phyloP scores from a whole-genome alignment of 345 rosid genomes.

The Gossypium arboreum region DNA sequence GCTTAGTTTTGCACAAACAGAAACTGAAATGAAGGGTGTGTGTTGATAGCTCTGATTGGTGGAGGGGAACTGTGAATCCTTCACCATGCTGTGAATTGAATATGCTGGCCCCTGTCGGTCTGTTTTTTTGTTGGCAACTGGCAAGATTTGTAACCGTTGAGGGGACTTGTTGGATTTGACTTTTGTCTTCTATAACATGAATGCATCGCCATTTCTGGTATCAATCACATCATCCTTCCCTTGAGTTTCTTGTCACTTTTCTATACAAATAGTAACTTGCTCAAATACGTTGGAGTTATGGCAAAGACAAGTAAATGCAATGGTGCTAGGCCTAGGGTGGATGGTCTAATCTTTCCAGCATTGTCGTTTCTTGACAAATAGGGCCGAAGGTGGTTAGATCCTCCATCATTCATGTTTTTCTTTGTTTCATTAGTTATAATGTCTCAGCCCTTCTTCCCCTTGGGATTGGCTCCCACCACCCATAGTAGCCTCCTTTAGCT shows the following conservation, averaged over 20 bases:
- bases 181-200: not conserved
- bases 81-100: constrained; percentile 1
- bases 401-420: not conserved
- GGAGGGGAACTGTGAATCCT: not conserved
- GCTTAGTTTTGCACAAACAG: not conserved
- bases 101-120: constrained; percentile 5
- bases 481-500: constrained; percentile 1
- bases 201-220: constrained; percentile 1
- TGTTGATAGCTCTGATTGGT: not conserved
- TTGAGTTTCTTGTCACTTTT: not conserved
- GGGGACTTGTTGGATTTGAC: constrained; percentile 14
- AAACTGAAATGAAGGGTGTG: not conserved
- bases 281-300: not conserved
- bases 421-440: not conserved
- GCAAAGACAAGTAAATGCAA: too few relatives aligned
- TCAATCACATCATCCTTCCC: constrained; percentile 8
- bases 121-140: not conserved
- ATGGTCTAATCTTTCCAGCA: too few relatives aligned
- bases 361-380: too few relatives aligned
- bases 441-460: not conserved
- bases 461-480: too few relatives aligned
- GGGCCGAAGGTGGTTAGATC: not conserved
- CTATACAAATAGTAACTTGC: not conserved
- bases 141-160: constrained; percentile 8
- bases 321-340: too few relatives aligned